These are phyloP conservation scores for Retiboletus fuscus DNA, from an alignment of 1,284 basidiomycete species.

Conservation along the genomic window DNA sequence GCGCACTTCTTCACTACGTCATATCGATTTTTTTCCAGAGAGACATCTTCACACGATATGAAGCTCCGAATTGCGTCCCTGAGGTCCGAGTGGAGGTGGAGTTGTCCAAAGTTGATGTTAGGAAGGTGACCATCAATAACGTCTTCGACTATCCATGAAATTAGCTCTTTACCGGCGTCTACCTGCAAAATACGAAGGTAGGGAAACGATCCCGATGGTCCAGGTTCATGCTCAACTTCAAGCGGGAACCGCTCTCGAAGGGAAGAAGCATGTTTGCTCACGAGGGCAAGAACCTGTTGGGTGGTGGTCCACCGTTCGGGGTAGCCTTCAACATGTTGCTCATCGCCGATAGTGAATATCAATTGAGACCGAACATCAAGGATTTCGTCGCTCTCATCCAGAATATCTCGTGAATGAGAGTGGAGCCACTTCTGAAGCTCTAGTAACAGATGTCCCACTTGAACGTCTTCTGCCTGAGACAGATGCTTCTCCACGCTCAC, in stretches of 20 bases:
- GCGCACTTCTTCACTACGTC: constrained; percentile 35
- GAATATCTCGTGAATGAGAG: constrained; percentile 54
- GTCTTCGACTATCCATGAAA: constrained; percentile 41
- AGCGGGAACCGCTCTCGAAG: constrained; percentile 34
- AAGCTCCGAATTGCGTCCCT: constrained; percentile 40
- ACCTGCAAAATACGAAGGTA: constrained; percentile 49
- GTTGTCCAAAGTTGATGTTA: constrained; percentile 37
- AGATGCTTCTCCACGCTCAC: constrained; percentile 54
- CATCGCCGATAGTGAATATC: constrained; percentile 60
- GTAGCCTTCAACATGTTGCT: constrained; percentile 54
- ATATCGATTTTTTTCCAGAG: constrained; percentile 32
- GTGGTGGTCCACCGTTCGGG: constrained; percentile 61
- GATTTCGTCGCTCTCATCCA: constrained; percentile 68
- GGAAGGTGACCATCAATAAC: constrained; percentile 42
- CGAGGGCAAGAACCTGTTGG: constrained; percentile 54
- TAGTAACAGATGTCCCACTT: constrained; percentile 32
- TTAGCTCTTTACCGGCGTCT: constrained; percentile 41
- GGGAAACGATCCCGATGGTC: constrained; percentile 45
- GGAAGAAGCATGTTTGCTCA: constrained; percentile 29
- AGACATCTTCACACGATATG: constrained; percentile 31
- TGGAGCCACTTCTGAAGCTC: constrained; percentile 53
- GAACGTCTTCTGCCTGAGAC: background rate
- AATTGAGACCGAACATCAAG: constrained; percentile 62
- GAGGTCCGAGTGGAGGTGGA: constrained; percentile 30
- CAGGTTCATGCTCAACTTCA: constrained; percentile 29